These are phyloP conservation scores for Zostera marina DNA, from an alignment of 116 monocot genomes.

Conservation along the genomic window DNA sequence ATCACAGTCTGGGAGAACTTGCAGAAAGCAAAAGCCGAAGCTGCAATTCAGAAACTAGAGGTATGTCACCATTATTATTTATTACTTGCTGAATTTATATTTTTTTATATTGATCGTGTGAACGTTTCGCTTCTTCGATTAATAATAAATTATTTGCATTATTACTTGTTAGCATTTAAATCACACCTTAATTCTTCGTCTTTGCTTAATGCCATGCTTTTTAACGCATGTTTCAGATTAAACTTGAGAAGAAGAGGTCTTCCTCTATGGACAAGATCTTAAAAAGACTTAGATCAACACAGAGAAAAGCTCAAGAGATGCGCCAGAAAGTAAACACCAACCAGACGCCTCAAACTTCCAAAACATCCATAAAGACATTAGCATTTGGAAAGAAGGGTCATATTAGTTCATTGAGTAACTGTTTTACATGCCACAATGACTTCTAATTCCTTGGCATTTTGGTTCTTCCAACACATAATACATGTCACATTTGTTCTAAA, in stretches of 20 bases:
- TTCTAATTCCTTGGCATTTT: background rate
- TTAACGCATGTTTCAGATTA: constrained; percentile 29
- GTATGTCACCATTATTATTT: too few species aligned
- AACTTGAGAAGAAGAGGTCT: constrained; percentile 64
- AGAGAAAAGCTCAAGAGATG: constrained; percentile 66
- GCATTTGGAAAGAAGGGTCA: constrained; percentile 36
- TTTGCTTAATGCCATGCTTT: background rate
- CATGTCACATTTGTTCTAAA: background rate
- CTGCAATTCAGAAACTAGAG: constrained; percentile 66
- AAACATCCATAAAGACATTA: constrained; percentile 15
- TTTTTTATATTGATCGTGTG: background rate
- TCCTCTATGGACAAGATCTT: constrained; percentile 58
- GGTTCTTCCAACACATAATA: background rate
- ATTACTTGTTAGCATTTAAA: background rate
- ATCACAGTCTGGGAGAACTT: constrained; percentile 78
- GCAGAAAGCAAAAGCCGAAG: constrained; percentile 83
- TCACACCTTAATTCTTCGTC: background rate
- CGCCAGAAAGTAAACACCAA: constrained; percentile 16
- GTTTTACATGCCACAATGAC: constrained; percentile 58
- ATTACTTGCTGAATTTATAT: background rate
- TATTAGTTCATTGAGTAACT: constrained; percentile 46
- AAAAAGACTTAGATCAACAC: constrained; percentile 40
- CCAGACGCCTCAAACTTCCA: constrained; percentile 20
- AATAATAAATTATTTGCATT: background rate
- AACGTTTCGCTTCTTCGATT: background rate